phyloP scores from a whole-genome alignment of 352 stramenopile genomes.

The Pythium graminicola region DNA sequence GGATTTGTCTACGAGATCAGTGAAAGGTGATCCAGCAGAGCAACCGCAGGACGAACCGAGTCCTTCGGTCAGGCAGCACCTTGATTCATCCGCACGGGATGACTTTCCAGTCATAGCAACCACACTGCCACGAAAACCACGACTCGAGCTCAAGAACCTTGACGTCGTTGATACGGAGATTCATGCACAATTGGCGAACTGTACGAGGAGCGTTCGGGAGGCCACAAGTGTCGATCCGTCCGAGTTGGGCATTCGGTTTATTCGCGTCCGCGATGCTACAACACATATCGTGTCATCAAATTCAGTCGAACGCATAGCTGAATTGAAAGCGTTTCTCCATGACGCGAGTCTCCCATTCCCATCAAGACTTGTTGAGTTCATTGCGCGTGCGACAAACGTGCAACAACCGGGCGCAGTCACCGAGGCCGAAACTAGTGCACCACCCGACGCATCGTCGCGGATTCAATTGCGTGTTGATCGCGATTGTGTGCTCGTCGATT shows the following conservation, averaged over 20 bases:
- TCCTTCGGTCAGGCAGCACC: too few relatives aligned
- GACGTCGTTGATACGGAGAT: conserved; percentile 2
- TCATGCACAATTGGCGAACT: neutral
- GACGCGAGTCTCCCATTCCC: conserved; percentile 25
- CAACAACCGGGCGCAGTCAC: conserved; percentile 20
- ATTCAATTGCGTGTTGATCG: conserved; percentile 14
- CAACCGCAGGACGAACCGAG: neutral
- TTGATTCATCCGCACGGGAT: too few relatives aligned
- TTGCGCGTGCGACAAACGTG: conserved; percentile 11
- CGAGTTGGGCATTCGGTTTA: neutral
- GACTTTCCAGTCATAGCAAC: too few relatives aligned
- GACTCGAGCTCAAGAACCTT: neutral
- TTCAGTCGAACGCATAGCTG: neutral
- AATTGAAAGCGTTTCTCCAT: conserved; percentile 5
- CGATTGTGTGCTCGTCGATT: conserved; percentile 31
- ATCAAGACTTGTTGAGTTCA: conserved; percentile 31
- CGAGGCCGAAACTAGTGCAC: conserved; percentile 19
- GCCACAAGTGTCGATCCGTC: conserved; percentile 4
- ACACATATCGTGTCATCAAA: neutral
- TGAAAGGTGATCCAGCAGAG: neutral
- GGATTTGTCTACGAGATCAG: too few relatives aligned
- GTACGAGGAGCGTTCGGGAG: conserved; percentile 1
- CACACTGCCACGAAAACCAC: neutral
- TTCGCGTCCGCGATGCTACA: neutral
- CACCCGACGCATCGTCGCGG: too few relatives aligned